Evolutionary conservation across 768 basidiomycete genomes (phyloP), one percentile per base, ranked within the genome.

Genomic region (Leccinellum luteum): DNA sequence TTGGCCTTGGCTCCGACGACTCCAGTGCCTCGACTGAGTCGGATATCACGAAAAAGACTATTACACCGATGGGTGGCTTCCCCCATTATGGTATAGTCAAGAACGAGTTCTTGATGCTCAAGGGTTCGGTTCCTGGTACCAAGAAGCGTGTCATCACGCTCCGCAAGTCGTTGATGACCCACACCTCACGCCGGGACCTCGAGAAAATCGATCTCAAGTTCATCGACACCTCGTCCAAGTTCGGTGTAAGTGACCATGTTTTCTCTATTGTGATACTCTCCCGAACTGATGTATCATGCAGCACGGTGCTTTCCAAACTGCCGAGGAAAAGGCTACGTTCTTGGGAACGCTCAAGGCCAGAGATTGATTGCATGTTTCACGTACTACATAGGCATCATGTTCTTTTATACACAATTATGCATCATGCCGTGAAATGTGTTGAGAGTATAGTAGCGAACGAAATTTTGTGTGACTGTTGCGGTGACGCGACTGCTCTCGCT

Each of bases 31-130:
- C 95, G 55, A 98, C 97, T 34, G 94, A 98, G 67, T 86, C 89
- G 57, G 97, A 98, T 75, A 84, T 92, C 70, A 96, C 94, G 66
- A 85, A 91, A 79, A 97, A 97, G 83, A 62, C 78, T 60, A 95
- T 96, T 74, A 98, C 92, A 56, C 97, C 97, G 53, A 85, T 98
- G 86, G 97, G 97, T 81, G 97, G 96, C 72, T 99, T 96, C 89
- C 94, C 94, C 57, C 94, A 97, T 74, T 98, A 98, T 75, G 95
- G 96, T 84, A 84, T 97, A 70, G 90, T 98, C 79, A 95, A 91
- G 85, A 96, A 97, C 82, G 97, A 98, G 75, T 99, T 88, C 83
- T 77, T 99, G 69, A 86, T 99, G 77, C 81, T 98, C 76, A 98
- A 98, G 82, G 96, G 96, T 61, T 94, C 87, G 53, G 83, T 94